A percentile compares a stretch with the other conserved stretches of the same genome.
These are phyloP conservation scores for Pyrenophora teres DNA, from an alignment of 2,329 filamentous ascomycete genomes.

Conservation along the genomic window DNA sequence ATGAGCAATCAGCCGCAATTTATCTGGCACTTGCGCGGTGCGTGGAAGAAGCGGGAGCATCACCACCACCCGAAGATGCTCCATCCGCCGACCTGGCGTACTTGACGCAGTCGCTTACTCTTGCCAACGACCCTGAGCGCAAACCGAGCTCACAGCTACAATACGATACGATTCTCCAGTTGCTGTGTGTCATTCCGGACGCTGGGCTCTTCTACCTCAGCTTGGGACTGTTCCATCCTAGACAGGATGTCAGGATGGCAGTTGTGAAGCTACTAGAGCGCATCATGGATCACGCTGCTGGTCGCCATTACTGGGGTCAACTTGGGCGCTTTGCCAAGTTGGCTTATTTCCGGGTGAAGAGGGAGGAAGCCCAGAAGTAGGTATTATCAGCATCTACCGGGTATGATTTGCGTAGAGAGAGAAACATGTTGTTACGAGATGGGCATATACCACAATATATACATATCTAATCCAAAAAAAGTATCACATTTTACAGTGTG, in stretches of 20 bases:
- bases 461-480: neutral
- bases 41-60: slow-evolving; percentile 58
- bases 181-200: slow-evolving; percentile 81
- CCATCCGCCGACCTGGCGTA: slow-evolving; percentile 27
- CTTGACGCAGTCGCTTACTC: slow-evolving; percentile 27
- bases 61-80: slow-evolving; percentile 9
- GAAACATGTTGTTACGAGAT: too few species aligned
- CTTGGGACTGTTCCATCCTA: slow-evolving; percentile 89
- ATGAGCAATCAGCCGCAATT: slow-evolving; percentile 77
- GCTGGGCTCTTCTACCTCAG: slow-evolving; percentile 89
- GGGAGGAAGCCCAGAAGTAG: slow-evolving; percentile 54
- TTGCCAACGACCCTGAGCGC: slow-evolving; percentile 33
- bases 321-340: slow-evolving; percentile 88
- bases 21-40: slow-evolving; percentile 79
- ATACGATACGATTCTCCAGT: slow-evolving; percentile 56
- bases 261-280: slow-evolving; percentile 81
- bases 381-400: neutral
- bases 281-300: slow-evolving; percentile 84
- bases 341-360: slow-evolving; percentile 78
- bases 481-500: too few species aligned
- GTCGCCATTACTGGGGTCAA: slow-evolving; percentile 87
- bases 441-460: too few species aligned
- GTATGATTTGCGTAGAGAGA: neutral
- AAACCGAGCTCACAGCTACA: slow-evolving; percentile 33
- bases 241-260: slow-evolving; percentile 74